Evolutionary conservation across 2,329 filamentous ascomycete genomes (phyloP).

Genomic region (Orbilia brochopaga): DNA sequence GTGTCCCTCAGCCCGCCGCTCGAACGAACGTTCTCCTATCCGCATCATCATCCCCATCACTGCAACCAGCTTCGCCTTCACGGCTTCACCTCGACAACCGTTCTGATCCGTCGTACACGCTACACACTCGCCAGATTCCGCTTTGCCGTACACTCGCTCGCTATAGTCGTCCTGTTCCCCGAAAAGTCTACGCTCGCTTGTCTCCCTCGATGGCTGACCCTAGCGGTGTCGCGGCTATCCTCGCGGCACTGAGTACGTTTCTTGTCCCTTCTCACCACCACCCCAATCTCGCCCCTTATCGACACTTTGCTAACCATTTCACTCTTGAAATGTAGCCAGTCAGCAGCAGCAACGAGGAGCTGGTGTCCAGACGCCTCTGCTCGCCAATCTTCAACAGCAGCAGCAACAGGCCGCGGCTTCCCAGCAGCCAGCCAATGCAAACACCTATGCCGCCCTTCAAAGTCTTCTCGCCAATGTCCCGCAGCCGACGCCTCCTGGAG

Average conservation of each 20-base stretch:
- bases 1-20: neutral
- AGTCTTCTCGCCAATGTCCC: slow-evolving; percentile 37
- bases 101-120: no score
- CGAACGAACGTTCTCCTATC: no score
- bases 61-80: neutral
- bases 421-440: slow-evolving; percentile 30
- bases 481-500: slow-evolving; percentile 35
- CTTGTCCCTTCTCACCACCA: no score
- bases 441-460: slow-evolving; percentile 31
- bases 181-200: neutral
- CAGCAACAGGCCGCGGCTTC: slow-evolving; percentile 27
- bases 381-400: slow-evolving; percentile 33
- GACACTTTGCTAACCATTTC: slow-evolving; percentile 9
- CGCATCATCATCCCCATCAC: neutral
- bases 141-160: slow-evolving; percentile 24
- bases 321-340: slow-evolving; percentile 18
- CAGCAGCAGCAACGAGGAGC: slow-evolving; percentile 49
- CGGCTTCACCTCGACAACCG: neutral
- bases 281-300: slow-evolving; percentile 7
- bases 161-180: neutral
- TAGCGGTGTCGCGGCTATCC: slow-evolving; percentile 54
- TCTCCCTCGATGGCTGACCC: slow-evolving; percentile 53
- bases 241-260: slow-evolving; percentile 55
- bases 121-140: slow-evolving; percentile 1
- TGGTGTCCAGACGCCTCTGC: slow-evolving; percentile 39